A percentile compares a stretch with the other conserved stretches of the same genome.
phyloP scores from a whole-genome alignment of 1,139 yeast species.

The Citeromyces siamensis region DNA sequence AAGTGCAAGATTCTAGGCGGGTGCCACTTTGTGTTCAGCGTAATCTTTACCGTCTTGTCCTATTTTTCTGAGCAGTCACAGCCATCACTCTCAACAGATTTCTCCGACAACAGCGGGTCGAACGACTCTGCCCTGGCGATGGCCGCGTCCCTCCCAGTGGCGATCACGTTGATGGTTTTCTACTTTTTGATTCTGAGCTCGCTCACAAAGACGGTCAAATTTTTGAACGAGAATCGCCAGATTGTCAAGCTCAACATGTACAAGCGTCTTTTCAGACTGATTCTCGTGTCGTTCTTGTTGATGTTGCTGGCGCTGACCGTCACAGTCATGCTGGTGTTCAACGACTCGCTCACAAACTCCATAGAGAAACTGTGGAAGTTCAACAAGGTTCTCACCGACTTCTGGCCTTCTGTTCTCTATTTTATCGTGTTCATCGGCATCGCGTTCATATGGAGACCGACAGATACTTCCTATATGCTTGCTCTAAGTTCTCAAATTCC shows the following conservation, averaged over 20 bases:
- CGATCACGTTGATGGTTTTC: conserved; percentile 57
- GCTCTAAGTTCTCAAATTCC: conserved; percentile 93
- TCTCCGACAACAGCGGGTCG: conserved; percentile 11
- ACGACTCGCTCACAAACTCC: conserved; percentile 64
- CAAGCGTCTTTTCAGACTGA: conserved; percentile 60
- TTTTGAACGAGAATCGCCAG: conserved; percentile 78
- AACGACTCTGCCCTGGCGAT: conserved; percentile 26
- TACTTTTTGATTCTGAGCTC: conserved; percentile 68
- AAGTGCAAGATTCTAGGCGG: conserved; percentile 70
- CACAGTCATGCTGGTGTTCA: conserved; percentile 59
- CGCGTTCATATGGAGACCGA: conserved; percentile 95
- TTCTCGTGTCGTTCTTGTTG: conserved; percentile 52
- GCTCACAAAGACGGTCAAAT: conserved; percentile 60
- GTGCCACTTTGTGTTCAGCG: conserved; percentile 56
- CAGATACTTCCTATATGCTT: conserved; percentile 86
- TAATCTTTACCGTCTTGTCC: conserved; percentile 55
- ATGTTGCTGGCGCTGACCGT: conserved; percentile 55
- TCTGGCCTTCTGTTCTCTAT: conserved; percentile 91
- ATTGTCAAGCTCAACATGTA: conserved; percentile 84
- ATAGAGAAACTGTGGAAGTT: conserved; percentile 89
- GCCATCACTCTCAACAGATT: conserved; percentile 18
- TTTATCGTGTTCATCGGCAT: conserved; percentile 73
- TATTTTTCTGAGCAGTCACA: conserved; percentile 30
- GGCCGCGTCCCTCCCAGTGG: conserved; percentile 51
- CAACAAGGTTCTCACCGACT: conserved; percentile 78